phyloP scores from a whole-genome alignment of 257 asterid genomes.

The Thymus mandschuricus region DNA sequence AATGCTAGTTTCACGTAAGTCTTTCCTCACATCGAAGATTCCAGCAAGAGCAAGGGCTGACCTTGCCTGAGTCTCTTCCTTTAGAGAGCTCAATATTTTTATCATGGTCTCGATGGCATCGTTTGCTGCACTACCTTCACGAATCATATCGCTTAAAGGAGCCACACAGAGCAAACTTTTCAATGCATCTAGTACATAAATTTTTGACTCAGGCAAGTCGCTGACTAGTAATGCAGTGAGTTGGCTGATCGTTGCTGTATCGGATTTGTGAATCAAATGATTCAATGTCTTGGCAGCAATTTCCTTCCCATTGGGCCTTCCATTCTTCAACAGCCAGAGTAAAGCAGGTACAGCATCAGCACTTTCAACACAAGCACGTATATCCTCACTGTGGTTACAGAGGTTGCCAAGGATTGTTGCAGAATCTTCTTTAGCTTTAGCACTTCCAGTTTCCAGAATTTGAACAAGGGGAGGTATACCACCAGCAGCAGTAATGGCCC shows the following conservation, averaged over 20 bases:
- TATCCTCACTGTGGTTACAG: constrained; percentile 98
- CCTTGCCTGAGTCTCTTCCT: constrained; percentile 91
- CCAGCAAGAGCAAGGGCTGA: constrained; percentile 92
- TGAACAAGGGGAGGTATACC: constrained; percentile 99
- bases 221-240: constrained; percentile 91
- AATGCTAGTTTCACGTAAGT: constrained; percentile 81
- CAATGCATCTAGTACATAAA: constrained; percentile 86
- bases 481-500: constrained; percentile 99
- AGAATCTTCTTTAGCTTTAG: constrained; percentile 96
- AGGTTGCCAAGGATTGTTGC: constrained; percentile 98
- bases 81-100: constrained; percentile 74
- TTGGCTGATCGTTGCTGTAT: constrained; percentile 97
- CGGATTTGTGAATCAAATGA: constrained; percentile 98
- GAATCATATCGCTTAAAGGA: constrained; percentile 76
- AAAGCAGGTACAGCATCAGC: constrained; percentile 99
- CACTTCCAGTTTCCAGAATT: constrained; percentile 94
- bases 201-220: constrained; percentile 95
- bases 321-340: constrained; percentile 94
- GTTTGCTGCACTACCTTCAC: constrained; percentile 97
- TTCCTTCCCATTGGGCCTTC: constrained; percentile 92
- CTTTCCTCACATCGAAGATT: constrained; percentile 82
- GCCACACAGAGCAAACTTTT: constrained; percentile 92
- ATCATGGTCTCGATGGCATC: constrained; percentile 97
- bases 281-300: constrained; percentile 96
- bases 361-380: constrained; percentile 99